A percentile compares a stretch with the other conserved stretches of the same genome.
Evolutionary conservation across 306 rosid species (phyloP).

Genomic region (Ormosia emarginata): DNA sequence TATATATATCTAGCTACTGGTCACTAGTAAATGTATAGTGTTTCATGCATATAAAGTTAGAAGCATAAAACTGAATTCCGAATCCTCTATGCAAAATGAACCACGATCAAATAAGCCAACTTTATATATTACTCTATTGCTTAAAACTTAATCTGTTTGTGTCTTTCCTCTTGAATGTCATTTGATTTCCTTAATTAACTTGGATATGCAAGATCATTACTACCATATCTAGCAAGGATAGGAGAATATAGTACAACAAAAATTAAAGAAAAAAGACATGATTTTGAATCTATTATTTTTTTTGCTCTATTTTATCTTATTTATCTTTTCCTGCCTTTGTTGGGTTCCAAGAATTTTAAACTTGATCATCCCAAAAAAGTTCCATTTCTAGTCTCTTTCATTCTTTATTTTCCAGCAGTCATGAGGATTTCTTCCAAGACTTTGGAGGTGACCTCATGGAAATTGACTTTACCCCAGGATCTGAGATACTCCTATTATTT

Average conservation of each 20-base stretch:
- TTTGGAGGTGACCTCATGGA: constrained; percentile 11
- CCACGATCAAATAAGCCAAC: not conserved
- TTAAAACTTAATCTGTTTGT: not conserved
- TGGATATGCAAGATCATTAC: not conserved
- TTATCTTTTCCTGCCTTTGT: not conserved
- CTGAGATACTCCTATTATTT: constrained; percentile 20
- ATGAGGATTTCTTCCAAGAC: constrained; percentile 7
- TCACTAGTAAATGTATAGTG: too few relatives aligned
- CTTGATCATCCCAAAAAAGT: constrained; percentile 5
- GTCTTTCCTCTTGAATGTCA: not conserved
- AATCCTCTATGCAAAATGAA: not conserved
- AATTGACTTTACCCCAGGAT: constrained; percentile 32
- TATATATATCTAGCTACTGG: not conserved
- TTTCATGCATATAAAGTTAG: not conserved
- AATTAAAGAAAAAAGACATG: not conserved
- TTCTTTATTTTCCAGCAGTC: constrained; percentile 25
- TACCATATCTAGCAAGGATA: not conserved
- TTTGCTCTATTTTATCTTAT: not conserved
- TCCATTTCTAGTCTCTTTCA: constrained; percentile 28
- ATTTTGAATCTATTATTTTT: not conserved
- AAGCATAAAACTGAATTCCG: not conserved
- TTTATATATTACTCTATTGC: not conserved
- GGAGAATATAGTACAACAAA: not conserved
- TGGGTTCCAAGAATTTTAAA: constrained; percentile 1
- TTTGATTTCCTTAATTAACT: not conserved